Base-by-base conservation (phyloP, 23 red algal species). In the Gracilaria vermiculophylla region DNA sequence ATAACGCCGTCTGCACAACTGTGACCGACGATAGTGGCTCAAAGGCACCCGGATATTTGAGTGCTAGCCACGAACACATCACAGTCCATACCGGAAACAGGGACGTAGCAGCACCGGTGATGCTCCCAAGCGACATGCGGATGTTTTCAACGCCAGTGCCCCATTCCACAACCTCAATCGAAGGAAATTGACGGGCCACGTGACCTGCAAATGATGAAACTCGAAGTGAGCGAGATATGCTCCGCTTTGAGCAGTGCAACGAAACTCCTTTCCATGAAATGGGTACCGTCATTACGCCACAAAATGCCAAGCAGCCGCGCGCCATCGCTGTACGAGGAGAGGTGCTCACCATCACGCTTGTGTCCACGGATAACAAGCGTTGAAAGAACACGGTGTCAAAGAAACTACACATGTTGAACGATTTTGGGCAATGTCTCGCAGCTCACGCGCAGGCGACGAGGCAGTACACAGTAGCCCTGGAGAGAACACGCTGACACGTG, bases 71-170 rank as follows among this genome's bases (percentile, higher is more conserved):
- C 6, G 67, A 73, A 28, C 67, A 73, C 2, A 73, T 13, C 32
- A 73, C 67, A 5, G 67, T 73, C 67, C 67, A 73, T 17, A 73
- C 67, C n/a, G 67, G 67, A 28, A 73, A 73, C 42, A 73, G 47
- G 8, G 39, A 29, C 40, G 67, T 73, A 0, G 67, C 17, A 23
- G 40, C 67, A 20, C 35, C 20, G 20, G n/a, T 23, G 19, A 73
- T 47, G 25, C 47, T 73, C 32, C 29, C 28, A 36, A 64, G 58
- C 58, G 29, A 34, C 58, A 64, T 64, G 58, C 58, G 7, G 16
- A 14, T 64, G 8, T 1, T 64, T 9, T 13, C 28, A 12, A 64
- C 29, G 7, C 29, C 29, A 14, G 27, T 11, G 0, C 28, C 58
- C 15, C 1, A 34, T 64, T 32, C 28, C 58, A 34, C 58, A 64